Percentiles rank a stretch among this genome's conserved stretches.
These are phyloP conservation scores for Tetraselmis chui DNA, from an alignment of 139 green algal genomes.

Conservation along the genomic window DNA sequence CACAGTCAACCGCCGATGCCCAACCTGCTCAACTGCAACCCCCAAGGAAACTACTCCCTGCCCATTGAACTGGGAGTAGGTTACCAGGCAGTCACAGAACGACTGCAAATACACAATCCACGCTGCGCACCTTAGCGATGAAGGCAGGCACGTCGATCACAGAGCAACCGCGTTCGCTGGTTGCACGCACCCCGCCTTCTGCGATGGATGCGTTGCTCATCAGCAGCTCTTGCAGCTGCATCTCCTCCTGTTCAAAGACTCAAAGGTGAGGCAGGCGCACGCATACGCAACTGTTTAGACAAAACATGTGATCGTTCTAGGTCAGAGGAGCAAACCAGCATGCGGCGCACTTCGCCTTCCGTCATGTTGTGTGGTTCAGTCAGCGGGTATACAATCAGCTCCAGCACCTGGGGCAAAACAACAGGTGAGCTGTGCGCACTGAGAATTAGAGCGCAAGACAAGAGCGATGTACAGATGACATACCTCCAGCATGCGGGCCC, in stretches of 20 bases:
- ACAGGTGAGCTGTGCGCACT: background rate
- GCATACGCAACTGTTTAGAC: no score
- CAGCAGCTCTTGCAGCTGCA: background rate
- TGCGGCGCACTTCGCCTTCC: background rate
- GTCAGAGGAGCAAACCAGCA: no score
- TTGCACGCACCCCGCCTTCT: background rate
- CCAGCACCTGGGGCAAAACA: background rate
- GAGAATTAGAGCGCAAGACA: background rate
- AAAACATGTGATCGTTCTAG: no score
- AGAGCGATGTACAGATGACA: background rate
- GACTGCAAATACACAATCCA: no score
- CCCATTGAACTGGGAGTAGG: no score
- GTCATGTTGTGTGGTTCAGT: background rate
- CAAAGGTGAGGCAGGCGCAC: no score
- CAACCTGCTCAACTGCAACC: no score
- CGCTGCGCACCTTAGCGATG: background rate
- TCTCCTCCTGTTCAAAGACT: background rate
- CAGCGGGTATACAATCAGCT: background rate
- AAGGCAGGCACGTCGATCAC: background rate
- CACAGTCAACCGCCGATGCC: no score
- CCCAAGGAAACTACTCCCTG: no score
- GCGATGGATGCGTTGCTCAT: background rate
- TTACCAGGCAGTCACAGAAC: no score
- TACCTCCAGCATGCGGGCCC: background rate
- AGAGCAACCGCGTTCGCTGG: background rate